Evolutionary conservation across 805 yeast species (phyloP), one percentile per base, ranked within the genome.

Genomic region (Lachancea mirantina): DNA sequence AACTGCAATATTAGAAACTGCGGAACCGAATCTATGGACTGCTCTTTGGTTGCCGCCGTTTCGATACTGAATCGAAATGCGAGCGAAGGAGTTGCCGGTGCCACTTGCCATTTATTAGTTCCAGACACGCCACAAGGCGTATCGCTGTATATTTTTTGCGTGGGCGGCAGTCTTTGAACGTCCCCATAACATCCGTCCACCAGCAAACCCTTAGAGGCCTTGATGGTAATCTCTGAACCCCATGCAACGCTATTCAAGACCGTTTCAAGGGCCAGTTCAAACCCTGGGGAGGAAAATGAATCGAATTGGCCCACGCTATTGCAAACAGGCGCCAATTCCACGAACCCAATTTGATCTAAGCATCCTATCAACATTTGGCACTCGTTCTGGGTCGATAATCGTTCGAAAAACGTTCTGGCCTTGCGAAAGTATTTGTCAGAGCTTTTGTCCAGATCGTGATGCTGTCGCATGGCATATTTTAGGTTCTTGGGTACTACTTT

Each of bases 291-390:
- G 2, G 13, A 8, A 23, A 40, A 46, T 3, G 48, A 41, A 27
- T 48, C 50, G 28, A 39, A 42, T 31, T 46, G 50, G n/a, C 23
- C 24, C 6, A 43, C 28, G 4, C 34, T 27, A 14, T 11, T 15
- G 9, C 39, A 26, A 10, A 45, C 19, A 2, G 43, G 31, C 4
- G 32, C 23, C 49, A 46, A 38, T 37, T 48, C 53, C 23, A 36
- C 28, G 4, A 43, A 16, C 2, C 53, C 53, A 11, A 45, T 30
- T 32, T 48, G 50, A 30, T 48, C 49, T 19, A 48, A 25, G 8
- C 41, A 43, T 19, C 44, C 29, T 2, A 42, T 39, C 18, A 46
- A 45, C 11, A 43, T 11, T 6, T 34, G 32, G 14, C 28, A 38
- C 2, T 30, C 19, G 1, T 40, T 17, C n/a, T 23, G 18, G 4